A percentile compares a stretch with the other conserved stretches of the same genome.
Conservation (phyloP, 73 alveolate species). For the Paramecium primaurelia region DNA sequence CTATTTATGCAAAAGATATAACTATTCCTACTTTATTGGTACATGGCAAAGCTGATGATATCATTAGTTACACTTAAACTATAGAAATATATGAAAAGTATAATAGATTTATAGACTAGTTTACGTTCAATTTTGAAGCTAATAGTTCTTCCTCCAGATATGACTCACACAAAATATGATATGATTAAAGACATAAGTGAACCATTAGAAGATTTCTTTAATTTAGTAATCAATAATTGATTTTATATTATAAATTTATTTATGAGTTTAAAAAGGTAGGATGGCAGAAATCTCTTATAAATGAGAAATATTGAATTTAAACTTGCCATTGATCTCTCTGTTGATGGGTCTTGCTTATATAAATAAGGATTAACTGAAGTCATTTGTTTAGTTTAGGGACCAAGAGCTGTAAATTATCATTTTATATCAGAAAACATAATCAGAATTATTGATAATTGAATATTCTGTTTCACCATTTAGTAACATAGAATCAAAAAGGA, state of each 20-base stretch:
- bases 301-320: slow-evolving; percentile 39
- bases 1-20: not conserved
- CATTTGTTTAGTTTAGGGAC: slow-evolving; percentile 54
- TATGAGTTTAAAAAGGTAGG: slow-evolving; percentile 1
- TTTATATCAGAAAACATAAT: not conserved
- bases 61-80: not conserved
- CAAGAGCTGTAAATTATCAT: slow-evolving; percentile 41
- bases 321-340: slow-evolving; percentile 50
- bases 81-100: not conserved
- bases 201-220: not conserved
- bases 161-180: not conserved
- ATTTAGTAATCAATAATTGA: not conserved
- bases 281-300: slow-evolving; percentile 44
- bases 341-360: slow-evolving; percentile 57
- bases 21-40: not conserved
- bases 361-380: slow-evolving; percentile 59
- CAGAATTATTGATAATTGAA: not conserved
- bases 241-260: not conserved
- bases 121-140: not conserved
- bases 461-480: slow-evolving; percentile 55
- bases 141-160: not conserved
- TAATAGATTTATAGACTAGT: not conserved
- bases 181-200: not conserved
- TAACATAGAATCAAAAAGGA: slow-evolving; percentile 44
- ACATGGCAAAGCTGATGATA: not conserved